phyloP scores from a whole-genome alignment of 2,329 filamentous ascomycete species.

The Fusarium sp. region DNA sequence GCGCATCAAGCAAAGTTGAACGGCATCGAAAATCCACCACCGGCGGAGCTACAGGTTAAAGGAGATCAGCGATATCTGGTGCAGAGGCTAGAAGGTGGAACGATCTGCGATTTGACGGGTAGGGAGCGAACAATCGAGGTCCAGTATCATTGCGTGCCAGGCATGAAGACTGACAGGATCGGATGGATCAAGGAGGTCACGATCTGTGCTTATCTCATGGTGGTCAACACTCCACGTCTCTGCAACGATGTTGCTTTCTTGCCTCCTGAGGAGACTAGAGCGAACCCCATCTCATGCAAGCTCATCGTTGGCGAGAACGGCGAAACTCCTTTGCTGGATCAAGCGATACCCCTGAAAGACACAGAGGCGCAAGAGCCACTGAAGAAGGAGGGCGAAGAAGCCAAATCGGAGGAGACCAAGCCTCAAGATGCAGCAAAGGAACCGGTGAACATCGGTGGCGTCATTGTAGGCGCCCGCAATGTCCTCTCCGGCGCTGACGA shows the following conservation, averaged over 20 bases:
- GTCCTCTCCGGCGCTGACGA: slow-evolving; percentile 61
- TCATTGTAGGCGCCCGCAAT: slow-evolving; percentile 64
- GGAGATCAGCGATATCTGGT: slow-evolving; percentile 89
- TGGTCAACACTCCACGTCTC: slow-evolving; percentile 88
- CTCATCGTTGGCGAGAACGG: slow-evolving; percentile 69
- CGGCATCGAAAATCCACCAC: slow-evolving; percentile 51
- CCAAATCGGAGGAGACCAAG: background rate
- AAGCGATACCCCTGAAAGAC: slow-evolving; percentile 50
- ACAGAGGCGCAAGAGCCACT: slow-evolving; percentile 20
- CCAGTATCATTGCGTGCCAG: slow-evolving; percentile 82
- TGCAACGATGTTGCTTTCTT: slow-evolving; percentile 90
- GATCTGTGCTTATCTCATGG: slow-evolving; percentile 93
- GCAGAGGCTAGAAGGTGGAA: slow-evolving; percentile 83
- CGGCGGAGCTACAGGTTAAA: slow-evolving; percentile 79
- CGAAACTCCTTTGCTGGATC: slow-evolving; percentile 56
- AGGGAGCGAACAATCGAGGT: slow-evolving; percentile 86
- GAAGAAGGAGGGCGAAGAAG: slow-evolving; percentile 22
- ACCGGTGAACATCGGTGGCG: slow-evolving; percentile 63
- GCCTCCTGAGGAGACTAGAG: slow-evolving; percentile 80
- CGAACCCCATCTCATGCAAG: slow-evolving; percentile 81
- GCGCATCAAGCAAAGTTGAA: slow-evolving; percentile 43
- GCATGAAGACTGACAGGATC: slow-evolving; percentile 79
- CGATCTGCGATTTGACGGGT: slow-evolving; percentile 86
- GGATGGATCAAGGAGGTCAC: slow-evolving; percentile 93
- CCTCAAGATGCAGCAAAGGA: slow-evolving; percentile 51